Percentiles rank a stretch among this genome's conserved stretches.
Evolutionary conservation across 1,284 basidiomycete species (phyloP).

Genomic region (Coniophora puteana): DNA sequence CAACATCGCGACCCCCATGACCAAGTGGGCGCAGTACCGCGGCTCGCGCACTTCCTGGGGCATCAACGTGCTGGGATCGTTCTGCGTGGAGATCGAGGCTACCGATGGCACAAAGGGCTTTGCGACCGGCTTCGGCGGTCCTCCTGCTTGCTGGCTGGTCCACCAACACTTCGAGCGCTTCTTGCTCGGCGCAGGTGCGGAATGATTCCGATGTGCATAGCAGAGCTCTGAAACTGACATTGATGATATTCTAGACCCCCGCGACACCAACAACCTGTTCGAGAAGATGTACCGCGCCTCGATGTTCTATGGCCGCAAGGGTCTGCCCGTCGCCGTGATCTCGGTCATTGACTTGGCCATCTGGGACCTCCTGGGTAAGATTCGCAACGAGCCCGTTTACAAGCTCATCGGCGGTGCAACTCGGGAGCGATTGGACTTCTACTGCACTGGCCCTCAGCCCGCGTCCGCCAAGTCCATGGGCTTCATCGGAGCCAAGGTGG

Average conservation of each 20-base stretch:
- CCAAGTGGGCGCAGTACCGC: constrained; percentile 28
- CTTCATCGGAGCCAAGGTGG: constrained; percentile 48
- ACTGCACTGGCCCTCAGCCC: constrained; percentile 46
- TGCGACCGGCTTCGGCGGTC: constrained; percentile 48
- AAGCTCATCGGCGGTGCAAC: constrained; percentile 50
- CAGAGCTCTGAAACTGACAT: too few relatives aligned
- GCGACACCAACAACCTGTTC: constrained; percentile 44
- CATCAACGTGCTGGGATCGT: constrained; percentile 39
- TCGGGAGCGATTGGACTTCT: constrained; percentile 44
- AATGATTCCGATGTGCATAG: too few relatives aligned
- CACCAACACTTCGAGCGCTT: constrained; percentile 49
- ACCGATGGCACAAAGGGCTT: constrained; percentile 40
- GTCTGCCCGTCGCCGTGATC: constrained; percentile 42
- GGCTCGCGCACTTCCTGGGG: constrained; percentile 42
- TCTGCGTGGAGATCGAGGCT: constrained; percentile 45
- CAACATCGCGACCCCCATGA: constrained; percentile 8
- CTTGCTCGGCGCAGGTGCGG: constrained; percentile 42
- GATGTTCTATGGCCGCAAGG: constrained; percentile 52
- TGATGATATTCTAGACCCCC: too few relatives aligned
- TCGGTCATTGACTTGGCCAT: constrained; percentile 35
- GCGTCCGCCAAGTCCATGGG: constrained; percentile 41
- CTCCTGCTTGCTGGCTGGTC: constrained; percentile 51
- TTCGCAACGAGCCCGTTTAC: constrained; percentile 49
- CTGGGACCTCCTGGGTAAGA: constrained; percentile 51
- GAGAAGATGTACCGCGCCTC: constrained; percentile 38